Percentiles rank a stretch among this genome's conserved stretches.
Conservation (phyloP, 495 filamentous ascomycete genomes). For the Platismatia glauca region DNA sequence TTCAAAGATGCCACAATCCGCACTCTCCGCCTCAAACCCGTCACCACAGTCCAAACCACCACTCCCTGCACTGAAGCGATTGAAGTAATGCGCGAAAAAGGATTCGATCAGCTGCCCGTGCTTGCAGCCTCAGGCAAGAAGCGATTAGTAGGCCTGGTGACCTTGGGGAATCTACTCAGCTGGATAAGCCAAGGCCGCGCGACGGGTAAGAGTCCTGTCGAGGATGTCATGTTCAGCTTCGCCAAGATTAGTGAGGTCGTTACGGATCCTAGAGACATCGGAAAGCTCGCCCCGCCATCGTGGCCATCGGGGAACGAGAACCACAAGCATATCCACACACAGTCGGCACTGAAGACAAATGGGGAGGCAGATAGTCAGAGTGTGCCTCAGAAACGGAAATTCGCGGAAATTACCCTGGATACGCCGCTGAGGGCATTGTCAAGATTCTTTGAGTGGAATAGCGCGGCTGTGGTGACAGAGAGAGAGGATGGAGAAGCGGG, state of each 20-base stretch:
- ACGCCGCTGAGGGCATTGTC: constrained; percentile 76
- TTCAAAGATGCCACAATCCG: constrained; percentile 67
- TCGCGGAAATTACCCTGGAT: constrained; percentile 87
- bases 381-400: constrained; percentile 49
- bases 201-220: constrained; percentile 57
- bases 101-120: constrained; percentile 93
- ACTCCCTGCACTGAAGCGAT: constrained; percentile 73
- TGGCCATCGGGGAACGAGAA: constrained; percentile 3
- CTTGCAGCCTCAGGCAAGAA: constrained; percentile 55
- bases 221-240: constrained; percentile 96
- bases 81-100: constrained; percentile 93
- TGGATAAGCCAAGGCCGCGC: constrained; percentile 78
- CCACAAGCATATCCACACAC: background rate
- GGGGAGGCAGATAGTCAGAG: constrained; percentile 22
- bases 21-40: constrained; percentile 78
- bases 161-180: constrained; percentile 86
- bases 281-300: constrained; percentile 12
- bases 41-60: constrained; percentile 67
- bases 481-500: constrained; percentile 45
- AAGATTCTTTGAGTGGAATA: constrained; percentile 96
- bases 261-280: constrained; percentile 66
- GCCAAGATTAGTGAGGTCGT: constrained; percentile 72
- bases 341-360: constrained; percentile 17
- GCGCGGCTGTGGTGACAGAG: constrained; percentile 87
- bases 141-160: constrained; percentile 79